phyloP scores from a whole-genome alignment of 2,329 filamentous ascomycete species.

The Clathrospora elynae region DNA sequence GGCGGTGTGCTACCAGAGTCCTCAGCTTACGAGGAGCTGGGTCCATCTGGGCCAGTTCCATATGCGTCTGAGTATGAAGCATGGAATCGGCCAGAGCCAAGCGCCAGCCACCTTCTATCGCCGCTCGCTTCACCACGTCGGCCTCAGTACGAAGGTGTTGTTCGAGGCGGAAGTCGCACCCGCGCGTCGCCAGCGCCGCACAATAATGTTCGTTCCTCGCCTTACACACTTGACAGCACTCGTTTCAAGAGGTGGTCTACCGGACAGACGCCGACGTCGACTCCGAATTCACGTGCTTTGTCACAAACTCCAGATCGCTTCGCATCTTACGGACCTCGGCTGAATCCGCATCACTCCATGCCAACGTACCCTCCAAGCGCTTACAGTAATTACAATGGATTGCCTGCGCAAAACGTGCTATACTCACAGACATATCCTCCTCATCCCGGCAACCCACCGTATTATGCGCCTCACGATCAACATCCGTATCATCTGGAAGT shows the following conservation, averaged over 20 bases:
- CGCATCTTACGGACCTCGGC: constrained; percentile 63
- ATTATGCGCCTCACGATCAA: constrained; percentile 58
- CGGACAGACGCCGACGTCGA: constrained; percentile 64
- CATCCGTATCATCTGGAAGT: constrained; percentile 58
- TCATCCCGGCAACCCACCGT: constrained; percentile 54
- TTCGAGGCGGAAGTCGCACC: constrained; percentile 65
- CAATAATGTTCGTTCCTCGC: constrained; percentile 69
- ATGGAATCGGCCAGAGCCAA: constrained; percentile 69
- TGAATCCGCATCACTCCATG: constrained; percentile 53
- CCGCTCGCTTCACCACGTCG: constrained; percentile 73
- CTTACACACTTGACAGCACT: constrained; percentile 70
- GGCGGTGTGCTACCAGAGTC: constrained; percentile 66
- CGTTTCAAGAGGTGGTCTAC: constrained; percentile 79
- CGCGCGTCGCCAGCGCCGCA: constrained; percentile 74
- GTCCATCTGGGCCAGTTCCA: constrained; percentile 70
- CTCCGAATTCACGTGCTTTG: constrained; percentile 63
- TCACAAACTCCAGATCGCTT: constrained; percentile 64
- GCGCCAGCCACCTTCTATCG: constrained; percentile 68
- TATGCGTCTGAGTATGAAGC: constrained; percentile 65
- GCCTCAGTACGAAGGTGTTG: constrained; percentile 58
- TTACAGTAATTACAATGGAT: constrained; percentile 35
- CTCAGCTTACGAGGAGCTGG: constrained; percentile 73
- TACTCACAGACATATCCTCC: constrained; percentile 57
- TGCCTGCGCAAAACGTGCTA: constrained; percentile 44
- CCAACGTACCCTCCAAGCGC: constrained; percentile 44